Base-by-base conservation (phyloP, 495 filamentous ascomycete genomes). In the Penicillium pancosmium region DNA sequence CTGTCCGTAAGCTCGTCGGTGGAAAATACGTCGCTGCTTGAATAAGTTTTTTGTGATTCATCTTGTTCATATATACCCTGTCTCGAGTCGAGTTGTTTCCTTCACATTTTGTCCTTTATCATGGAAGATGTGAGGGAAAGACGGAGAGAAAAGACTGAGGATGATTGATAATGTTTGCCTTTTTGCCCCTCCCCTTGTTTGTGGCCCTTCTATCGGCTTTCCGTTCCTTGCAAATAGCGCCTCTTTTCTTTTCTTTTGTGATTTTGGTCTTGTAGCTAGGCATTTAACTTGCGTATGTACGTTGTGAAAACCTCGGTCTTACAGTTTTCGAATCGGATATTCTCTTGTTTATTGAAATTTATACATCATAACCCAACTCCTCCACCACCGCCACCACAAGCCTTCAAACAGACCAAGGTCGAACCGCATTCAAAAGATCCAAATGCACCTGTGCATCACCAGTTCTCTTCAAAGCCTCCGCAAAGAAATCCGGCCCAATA, bases 1-100 rank as follows among this genome's bases (percentile, higher is more conserved):
- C 86, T 1, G 77, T 84, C 52, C 88, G 85, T 77, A 93, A 87
- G 73, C 65, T 96, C 55, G 78, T 88, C 23, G 89, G 86, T 67
- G 92, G 92, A 46, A 93, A 90, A 75, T 96, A 93, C 58, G 70
- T 75, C 15, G 68, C 77, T 48, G 63, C 75, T 34, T 79, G 59
- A 50, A 19, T 23, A 48, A 23, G 35, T 15, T 48, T 56, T 41
- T 21, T 52, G 59, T 55, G 56, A 46, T 27, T 38, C 27, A 10
- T 53, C 41, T 43, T 59, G 43, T 48, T 55, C 49, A 54, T 60
- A 56, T 65, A 62, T 63, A 62, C 57, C 52, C 57, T 59, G 27
- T 38, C 18, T 57, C 19, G 36, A 53, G 31, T 59, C 38, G 23
- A 40, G 36, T 54, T 44, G 13, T 48, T 49, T 49, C 5, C 51